Evolutionary conservation across 768 basidiomycete genomes (phyloP).

Genomic region (Harrya chromipes): DNA sequence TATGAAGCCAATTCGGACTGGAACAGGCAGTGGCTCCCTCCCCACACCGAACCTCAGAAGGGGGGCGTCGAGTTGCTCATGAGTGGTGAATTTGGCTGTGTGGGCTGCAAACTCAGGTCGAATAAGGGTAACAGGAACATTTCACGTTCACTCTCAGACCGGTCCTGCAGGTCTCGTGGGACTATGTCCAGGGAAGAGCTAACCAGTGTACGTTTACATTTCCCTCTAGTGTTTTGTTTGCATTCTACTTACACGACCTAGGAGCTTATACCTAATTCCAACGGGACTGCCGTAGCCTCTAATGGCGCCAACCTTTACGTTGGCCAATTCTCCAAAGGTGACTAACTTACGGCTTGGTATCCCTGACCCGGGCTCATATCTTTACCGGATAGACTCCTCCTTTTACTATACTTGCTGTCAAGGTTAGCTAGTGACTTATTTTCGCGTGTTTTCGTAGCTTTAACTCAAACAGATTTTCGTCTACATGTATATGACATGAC

Average conservation of each 20-base stretch:
- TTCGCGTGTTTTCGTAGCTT: background rate
- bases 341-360: background rate
- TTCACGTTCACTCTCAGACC: slow-evolving; percentile 46
- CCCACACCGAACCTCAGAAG: slow-evolving; percentile 56
- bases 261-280: slow-evolving; percentile 75
- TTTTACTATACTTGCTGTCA: slow-evolving; percentile 94
- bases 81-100: slow-evolving; percentile 77
- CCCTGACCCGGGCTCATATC: slow-evolving; percentile 1
- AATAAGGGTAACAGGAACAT: slow-evolving; percentile 45
- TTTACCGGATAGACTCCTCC: slow-evolving; percentile 58
- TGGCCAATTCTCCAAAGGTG: slow-evolving; percentile 80
- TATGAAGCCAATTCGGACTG: slow-evolving; percentile 22
- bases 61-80: slow-evolving; percentile 63
- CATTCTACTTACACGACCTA: slow-evolving; percentile 28
- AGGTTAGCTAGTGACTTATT: slow-evolving; percentile 42
- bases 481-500: slow-evolving; percentile 85
- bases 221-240: background rate
- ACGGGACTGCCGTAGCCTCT: slow-evolving; percentile 74
- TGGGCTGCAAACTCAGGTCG: slow-evolving; percentile 48
- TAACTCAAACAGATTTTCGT: slow-evolving; percentile 62
- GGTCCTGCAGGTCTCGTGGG: slow-evolving; percentile 35
- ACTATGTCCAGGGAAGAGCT: slow-evolving; percentile 49
- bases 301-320: slow-evolving; percentile 77
- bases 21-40: slow-evolving; percentile 34
- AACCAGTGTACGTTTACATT: slow-evolving; percentile 42